Evolutionary conservation across 371 early-diverging fungal genomes (phyloP).

Genomic region (Mortierella sp.): DNA sequence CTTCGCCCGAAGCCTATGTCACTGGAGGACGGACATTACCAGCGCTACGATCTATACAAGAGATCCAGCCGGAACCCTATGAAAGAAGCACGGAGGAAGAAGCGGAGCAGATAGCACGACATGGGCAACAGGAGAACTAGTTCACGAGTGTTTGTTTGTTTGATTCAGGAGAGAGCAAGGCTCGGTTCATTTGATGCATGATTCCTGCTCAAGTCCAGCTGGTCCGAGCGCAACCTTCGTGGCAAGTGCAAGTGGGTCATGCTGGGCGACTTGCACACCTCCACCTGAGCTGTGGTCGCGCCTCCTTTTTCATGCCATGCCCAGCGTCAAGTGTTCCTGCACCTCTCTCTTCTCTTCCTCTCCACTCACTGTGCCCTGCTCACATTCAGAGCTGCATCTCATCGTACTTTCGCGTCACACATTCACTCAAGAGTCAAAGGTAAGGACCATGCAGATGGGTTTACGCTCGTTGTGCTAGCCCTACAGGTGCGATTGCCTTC

Average conservation of each 20-base stretch:
- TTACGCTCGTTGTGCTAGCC: neutral
- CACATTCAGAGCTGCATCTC: too few relatives aligned
- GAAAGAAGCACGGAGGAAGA: neutral
- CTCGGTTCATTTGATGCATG: too few relatives aligned
- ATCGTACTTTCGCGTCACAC: neutral
- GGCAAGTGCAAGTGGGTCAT: too few relatives aligned
- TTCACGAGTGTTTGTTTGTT: neutral
- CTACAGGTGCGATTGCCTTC: neutral
- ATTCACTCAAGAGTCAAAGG: neutral
- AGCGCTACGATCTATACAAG: neutral
- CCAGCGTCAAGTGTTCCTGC: too few relatives aligned
- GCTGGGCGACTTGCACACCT: neutral
- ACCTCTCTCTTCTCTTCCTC: neutral
- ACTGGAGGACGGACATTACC: neutral
- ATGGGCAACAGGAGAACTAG: constrained; percentile 14
- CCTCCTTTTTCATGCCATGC: neutral
- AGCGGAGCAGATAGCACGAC: constrained; percentile 4
- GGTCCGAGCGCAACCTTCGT: too few relatives aligned
- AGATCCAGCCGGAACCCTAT: neutral
- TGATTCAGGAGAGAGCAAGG: too few relatives aligned
- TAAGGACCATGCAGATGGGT: neutral
- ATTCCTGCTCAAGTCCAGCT: too few relatives aligned
- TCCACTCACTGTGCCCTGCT: neutral
- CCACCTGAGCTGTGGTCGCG: neutral
- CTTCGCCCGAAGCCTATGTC: neutral